Evolutionary conservation across 2,329 filamentous ascomycete species (phyloP), one percentile per base, ranked within the genome.

Genomic region (Aspergillus intermedius): DNA sequence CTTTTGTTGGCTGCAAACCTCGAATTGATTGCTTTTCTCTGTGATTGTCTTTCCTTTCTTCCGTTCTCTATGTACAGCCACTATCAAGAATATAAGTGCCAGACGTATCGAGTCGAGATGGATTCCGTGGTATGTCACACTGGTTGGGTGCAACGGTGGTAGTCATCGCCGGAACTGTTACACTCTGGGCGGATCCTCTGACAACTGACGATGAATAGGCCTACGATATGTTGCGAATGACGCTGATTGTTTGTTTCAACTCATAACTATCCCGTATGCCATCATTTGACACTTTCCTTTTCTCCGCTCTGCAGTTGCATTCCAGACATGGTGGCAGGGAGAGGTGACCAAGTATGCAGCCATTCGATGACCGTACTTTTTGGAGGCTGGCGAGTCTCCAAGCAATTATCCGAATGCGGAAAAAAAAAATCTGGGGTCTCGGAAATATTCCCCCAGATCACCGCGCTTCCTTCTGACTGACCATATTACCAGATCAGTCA

Each of bases 71-170:
- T 22, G 25, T 30, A 30, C 2, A 30, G 25, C 10, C 10, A 30
- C 25, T 30, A 30, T 30, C 25, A 30, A 30, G 21, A 22, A 12
- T 30, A 30, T 30, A 30, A 30, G 25, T 2, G 25, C 1, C 25
- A 30, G 25, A 19, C 25, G 10, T 30, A 4, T 30, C 25, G 25
- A 12, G 10, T 30, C 9, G 25, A 30, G 25, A 12, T 5, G 10
- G 25, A 30, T 30, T 30, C 25, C 35, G 46, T 50, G 52, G 52
- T 49, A 54, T 49, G 51, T 54, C 51, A 54, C 54, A 56, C 51
- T 44, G 44, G 19, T 15, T 50, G 50, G 49, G 55, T 59, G 56
- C 55, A 57, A 59, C 56, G 56, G 56, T 59, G 54, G 54, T 56
- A 59, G 47, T 57, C 53, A 46, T 37, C 50, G 47, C 44, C 25